Base-by-base conservation (phyloP, 169 alveolate species). In the Plasmodium gonderi region DNA sequence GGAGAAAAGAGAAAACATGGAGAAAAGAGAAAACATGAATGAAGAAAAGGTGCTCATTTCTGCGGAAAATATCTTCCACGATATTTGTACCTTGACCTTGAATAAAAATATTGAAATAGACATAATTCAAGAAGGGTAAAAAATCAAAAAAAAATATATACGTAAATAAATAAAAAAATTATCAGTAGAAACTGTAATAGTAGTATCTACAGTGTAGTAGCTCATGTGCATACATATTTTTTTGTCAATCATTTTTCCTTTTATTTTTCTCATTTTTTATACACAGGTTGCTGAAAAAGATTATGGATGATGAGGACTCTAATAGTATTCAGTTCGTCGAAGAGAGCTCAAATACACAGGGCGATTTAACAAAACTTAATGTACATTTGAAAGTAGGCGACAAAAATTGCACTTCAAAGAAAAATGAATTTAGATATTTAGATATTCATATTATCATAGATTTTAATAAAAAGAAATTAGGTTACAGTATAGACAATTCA, bases 111-210 rank as follows among this genome's bases (percentile, higher is more conserved):
- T 82, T 60, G 83, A 82, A 11, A 82, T 82, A 45, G 92, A 82
- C 44, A 82, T 82, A 38, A 82, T 82, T 40, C 92, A 82, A 49
- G 92, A 82, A 31, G 92, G 92, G 92, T 82, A 82, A 33, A 23
- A 54, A 3, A 23, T 11, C 26, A 23, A 65, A 23, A 40, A 38
- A 31, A 67, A 80, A 80, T 12, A 80, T 20, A 0, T 60, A 36
- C n/a, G n/a, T 67, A 67, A 5, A 67, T 23, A 9, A 23, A 67
- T 67, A 23, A 20, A n/a, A 23, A 1, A 23, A n/a, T n/a, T n/a
- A n/a, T n/a, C n/a, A n/a, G n/a, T n/a, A n/a, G n/a, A n/a, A n/a
- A n/a, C n/a, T n/a, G n/a, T n/a, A n/a, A n/a, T n/a, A n/a, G n/a
- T n/a, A n/a, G n/a, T n/a, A n/a, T n/a, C n/a, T n/a, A n/a, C n/a